phyloP scores from a whole-genome alignment of 805 yeast species.

The Candida quercuum region DNA sequence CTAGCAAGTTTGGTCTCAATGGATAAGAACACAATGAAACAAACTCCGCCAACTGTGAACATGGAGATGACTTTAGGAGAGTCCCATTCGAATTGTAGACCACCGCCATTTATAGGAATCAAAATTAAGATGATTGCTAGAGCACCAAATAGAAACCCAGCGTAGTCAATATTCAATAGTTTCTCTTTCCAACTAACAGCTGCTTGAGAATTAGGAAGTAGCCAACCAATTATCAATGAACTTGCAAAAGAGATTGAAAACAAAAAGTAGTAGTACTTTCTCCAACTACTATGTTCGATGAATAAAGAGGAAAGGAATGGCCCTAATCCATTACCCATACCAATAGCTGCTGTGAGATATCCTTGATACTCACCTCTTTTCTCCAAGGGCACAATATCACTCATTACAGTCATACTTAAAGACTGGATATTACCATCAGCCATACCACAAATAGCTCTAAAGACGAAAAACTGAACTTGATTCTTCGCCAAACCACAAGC shows the following conservation, averaged over 20 bases:
- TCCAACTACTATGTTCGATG: slow-evolving; percentile 31
- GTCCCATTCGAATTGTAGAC: slow-evolving; percentile 52
- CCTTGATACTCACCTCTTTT: slow-evolving; percentile 57
- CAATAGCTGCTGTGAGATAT: slow-evolving; percentile 44
- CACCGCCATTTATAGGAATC: slow-evolving; percentile 61
- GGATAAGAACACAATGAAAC: slow-evolving; percentile 37
- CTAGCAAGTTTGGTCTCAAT: slow-evolving; percentile 39
- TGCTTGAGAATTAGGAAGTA: slow-evolving; percentile 32
- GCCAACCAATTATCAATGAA: slow-evolving; percentile 37
- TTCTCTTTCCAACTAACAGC: slow-evolving; percentile 30
- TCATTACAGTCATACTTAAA: slow-evolving; percentile 45
- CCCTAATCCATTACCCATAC: slow-evolving; percentile 42
- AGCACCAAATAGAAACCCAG: slow-evolving; percentile 45
- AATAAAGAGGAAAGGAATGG: slow-evolving; percentile 41
- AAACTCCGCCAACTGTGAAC: slow-evolving; percentile 37
- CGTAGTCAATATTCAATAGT: slow-evolving; percentile 49
- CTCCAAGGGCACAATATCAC: slow-evolving; percentile 48
- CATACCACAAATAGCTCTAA: slow-evolving; percentile 53
- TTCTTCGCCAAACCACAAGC: slow-evolving; percentile 48
- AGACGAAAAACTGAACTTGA: slow-evolving; percentile 44
- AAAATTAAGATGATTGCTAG: slow-evolving; percentile 41
- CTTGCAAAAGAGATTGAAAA: slow-evolving; percentile 40
- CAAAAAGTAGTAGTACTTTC: slow-evolving; percentile 35
- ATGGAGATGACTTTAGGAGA: slow-evolving; percentile 36
- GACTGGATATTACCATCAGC: slow-evolving; percentile 52